Conservation (phyloP, 371 early-diverging fungal species). For the Mucor lusitanicus region DNA sequence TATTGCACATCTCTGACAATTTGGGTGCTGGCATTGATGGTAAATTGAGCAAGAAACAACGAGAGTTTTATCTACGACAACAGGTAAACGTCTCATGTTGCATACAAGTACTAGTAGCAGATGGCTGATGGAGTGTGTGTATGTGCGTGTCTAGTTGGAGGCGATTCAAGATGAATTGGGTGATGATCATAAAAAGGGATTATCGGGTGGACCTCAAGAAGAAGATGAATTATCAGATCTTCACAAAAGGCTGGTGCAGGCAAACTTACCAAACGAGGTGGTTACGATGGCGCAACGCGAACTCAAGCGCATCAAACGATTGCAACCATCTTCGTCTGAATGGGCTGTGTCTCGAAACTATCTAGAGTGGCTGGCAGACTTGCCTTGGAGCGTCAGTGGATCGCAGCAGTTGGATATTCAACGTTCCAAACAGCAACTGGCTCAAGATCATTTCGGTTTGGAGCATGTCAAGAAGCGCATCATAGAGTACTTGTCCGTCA, state of each 20-base stretch:
- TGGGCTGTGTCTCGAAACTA: constrained; percentile 80
- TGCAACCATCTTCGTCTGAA: constrained; percentile 78
- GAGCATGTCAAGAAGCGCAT: constrained; percentile 85
- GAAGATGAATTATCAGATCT: constrained; percentile 71
- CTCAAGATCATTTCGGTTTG: constrained; percentile 83
- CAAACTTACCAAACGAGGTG: constrained; percentile 70
- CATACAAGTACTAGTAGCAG: too few relatives aligned
- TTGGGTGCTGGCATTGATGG: constrained; percentile 77
- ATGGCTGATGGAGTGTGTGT: too few relatives aligned
- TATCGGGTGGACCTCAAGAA: constrained; percentile 32
- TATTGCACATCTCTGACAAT: constrained; percentile 76
- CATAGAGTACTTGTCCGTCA: constrained; percentile 82
- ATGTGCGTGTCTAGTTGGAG: constrained; percentile 63
- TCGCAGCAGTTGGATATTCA: constrained; percentile 60
- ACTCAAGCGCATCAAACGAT: constrained; percentile 68
- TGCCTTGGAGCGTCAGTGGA: constrained; percentile 81
- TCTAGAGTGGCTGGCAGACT: constrained; percentile 73
- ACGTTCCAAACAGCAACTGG: constrained; percentile 66
- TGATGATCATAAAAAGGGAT: constrained; percentile 36
- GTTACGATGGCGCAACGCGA: constrained; percentile 69
- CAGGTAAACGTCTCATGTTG: constrained; percentile 54
- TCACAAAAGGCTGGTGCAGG: constrained; percentile 56
- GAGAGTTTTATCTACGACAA: constrained; percentile 82
- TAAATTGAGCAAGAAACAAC: constrained; percentile 76
- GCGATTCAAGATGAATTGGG: constrained; percentile 85